Evolutionary conservation across 2,329 filamentous ascomycete genomes (phyloP).

Genomic region (Biscogniauxia marginata): DNA sequence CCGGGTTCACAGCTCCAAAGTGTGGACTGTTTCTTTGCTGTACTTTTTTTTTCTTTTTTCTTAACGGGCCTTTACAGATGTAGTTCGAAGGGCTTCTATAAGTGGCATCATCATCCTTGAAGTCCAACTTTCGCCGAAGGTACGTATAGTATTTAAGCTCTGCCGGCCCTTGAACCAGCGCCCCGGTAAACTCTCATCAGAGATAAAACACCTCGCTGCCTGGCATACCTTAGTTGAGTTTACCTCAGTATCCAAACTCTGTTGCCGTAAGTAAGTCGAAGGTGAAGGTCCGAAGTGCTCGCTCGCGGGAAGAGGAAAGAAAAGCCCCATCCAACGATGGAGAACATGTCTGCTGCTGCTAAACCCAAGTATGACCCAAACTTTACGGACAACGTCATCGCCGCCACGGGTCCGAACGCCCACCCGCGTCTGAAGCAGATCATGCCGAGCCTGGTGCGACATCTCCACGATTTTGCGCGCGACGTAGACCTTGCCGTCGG

Average conservation of each 20-base stretch:
- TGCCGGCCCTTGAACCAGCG: neutral
- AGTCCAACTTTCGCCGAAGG: neutral
- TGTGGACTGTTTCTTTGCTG: neutral
- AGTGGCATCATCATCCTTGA: neutral
- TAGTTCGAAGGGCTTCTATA: neutral
- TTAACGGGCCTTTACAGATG: neutral
- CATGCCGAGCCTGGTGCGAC: slow-evolving; percentile 65
- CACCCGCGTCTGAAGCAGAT: slow-evolving; percentile 66
- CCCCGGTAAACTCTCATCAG: neutral
- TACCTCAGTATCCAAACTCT: neutral
- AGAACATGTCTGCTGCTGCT: slow-evolving; percentile 3
- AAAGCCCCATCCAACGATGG: too few relatives aligned
- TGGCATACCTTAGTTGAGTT: neutral
- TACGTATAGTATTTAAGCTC: neutral
- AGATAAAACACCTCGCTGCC: neutral
- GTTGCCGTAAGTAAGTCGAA: too few relatives aligned
- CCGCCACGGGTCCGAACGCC: slow-evolving; percentile 71
- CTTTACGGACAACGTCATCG: slow-evolving; percentile 73
- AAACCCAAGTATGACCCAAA: slow-evolving; percentile 25
- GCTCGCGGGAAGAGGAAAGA: neutral
- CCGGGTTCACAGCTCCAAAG: too few relatives aligned
- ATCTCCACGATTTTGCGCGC: slow-evolving; percentile 79
- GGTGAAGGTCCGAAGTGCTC: neutral
- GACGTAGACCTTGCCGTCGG: slow-evolving; percentile 77
- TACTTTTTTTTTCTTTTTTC: neutral